These are phyloP conservation scores for Ceratopteris richardii DNA, from an alignment of 75 land plant genomes.

Conservation along the genomic window DNA sequence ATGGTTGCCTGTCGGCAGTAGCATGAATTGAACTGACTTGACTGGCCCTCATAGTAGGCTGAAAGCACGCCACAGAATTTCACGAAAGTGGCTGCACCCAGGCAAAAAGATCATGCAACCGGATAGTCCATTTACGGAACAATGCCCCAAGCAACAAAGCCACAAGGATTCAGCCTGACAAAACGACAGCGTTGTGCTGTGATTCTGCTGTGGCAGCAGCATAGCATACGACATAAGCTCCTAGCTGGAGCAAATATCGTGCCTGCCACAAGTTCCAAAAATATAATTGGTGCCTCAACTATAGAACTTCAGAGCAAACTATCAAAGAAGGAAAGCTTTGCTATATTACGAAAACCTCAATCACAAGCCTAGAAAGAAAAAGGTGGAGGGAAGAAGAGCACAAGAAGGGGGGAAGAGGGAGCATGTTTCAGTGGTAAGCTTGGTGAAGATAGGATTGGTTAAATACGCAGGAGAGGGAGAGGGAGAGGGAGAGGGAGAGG, in stretches of 20 bases:
- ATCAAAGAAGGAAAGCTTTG: slow-evolving; percentile 2
- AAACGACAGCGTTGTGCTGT: slow-evolving; percentile 41
- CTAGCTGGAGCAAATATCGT: slow-evolving; percentile 98
- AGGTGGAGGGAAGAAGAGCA: too few relatives aligned
- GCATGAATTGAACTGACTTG: too few relatives aligned
- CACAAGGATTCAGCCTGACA: slow-evolving; percentile 66
- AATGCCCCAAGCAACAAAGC: slow-evolving; percentile 51
- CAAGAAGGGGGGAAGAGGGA: too few relatives aligned
- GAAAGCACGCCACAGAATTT: too few relatives aligned
- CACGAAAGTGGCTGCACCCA: slow-evolving; percentile 22
- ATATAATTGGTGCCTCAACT: slow-evolving; percentile 31
- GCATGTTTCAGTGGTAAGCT: too few relatives aligned
- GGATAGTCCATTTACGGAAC: slow-evolving; percentile 50
- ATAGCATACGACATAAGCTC: slow-evolving; percentile 99
- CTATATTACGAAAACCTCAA: too few relatives aligned
- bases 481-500: too few relatives aligned
- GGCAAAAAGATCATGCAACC: slow-evolving; percentile 32
- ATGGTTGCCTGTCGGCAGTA: slow-evolving; percentile 82
- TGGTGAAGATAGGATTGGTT: too few relatives aligned
- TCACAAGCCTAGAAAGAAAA: too few relatives aligned
- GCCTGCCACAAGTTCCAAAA: slow-evolving; percentile 72
- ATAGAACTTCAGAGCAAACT: slow-evolving; percentile 26
- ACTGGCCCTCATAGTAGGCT: too few relatives aligned
- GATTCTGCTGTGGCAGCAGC: slow-evolving; percentile 44
- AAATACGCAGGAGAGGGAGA: too few relatives aligned